Percentiles rank a stretch among this genome's conserved stretches.
These are phyloP conservation scores for Arthrobotrys megalospora DNA, from an alignment of 2,329 filamentous ascomycete genomes.

Conservation along the genomic window DNA sequence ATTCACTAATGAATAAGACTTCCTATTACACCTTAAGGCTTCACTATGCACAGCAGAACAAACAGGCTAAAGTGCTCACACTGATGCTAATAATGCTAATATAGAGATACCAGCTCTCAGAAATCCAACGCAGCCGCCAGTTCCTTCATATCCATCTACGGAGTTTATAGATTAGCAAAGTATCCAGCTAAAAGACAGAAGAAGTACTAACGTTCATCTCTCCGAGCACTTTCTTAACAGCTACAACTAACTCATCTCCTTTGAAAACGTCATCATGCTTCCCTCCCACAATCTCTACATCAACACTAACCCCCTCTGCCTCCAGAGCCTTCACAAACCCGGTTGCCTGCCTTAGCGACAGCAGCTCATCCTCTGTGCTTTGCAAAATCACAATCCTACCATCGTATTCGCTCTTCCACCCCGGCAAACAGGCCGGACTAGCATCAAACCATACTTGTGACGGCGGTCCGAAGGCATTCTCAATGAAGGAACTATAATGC, in stretches of 20 bases:
- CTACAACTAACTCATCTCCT: conserved; percentile 65
- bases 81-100: neutral
- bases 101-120: conserved; percentile 49
- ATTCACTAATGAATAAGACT: neutral
- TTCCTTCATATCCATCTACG: conserved; percentile 59
- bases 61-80: conserved; percentile 12
- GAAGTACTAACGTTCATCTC: conserved; percentile 48
- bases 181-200: neutral
- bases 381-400: conserved; percentile 69
- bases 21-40: neutral
- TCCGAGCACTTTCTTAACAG: conserved; percentile 53
- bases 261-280: conserved; percentile 77
- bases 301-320: conserved; percentile 67
- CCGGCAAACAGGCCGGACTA: conserved; percentile 68
- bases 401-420: conserved; percentile 64
- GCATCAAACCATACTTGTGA: conserved; percentile 71
- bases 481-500: conserved; percentile 74
- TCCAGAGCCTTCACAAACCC: conserved; percentile 72
- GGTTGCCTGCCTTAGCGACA: conserved; percentile 74
- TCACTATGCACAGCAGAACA: neutral
- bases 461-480: conserved; percentile 75
- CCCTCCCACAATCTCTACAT: conserved; percentile 69
- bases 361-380: conserved; percentile 70
- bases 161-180: neutral
- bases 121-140: conserved; percentile 53